Base-by-base conservation (phyloP, 2,329 filamentous ascomycete species). In the Colletotrichum costaricense region DNA sequence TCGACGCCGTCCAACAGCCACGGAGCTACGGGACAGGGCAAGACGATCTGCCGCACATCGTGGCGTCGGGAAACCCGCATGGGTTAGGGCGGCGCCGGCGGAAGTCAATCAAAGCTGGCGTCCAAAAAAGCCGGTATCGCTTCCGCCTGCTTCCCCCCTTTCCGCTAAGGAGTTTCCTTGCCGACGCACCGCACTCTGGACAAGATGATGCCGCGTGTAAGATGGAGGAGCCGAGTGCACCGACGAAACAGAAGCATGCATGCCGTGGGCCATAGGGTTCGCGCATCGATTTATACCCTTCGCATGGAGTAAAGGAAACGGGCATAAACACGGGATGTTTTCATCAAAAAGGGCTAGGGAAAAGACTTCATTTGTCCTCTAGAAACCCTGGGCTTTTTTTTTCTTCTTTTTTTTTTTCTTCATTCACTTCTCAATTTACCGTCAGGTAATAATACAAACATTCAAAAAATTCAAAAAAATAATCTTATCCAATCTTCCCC, bases 281-380 rank as follows among this genome's bases (percentile, higher is more conserved):
- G 59, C 55, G 71, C 60, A 66, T 71, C 70, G 46, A 38, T 70
- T 65, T 73, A 73, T 72, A 72, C 70, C 71, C 71, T 66, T 70
- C 42, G 71, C 71, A 73, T 66, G 67, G 71, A 70, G 71, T 73
- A 73, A 70, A 35, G 60, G 67, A 66, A 73, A 70, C 56, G 60
- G 62, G 71, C 67, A 73, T 70, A 66, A 66, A 70, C 46, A 69
- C 46, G 54, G 71, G 35, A 38, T 46, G 26, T 46, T 59, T 26
- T 59, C 55, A 49, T n/a, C 24, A 22, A 30, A 54, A 54, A 38
- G 7, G 19, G 67, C 16, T 28, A 30, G 49, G 67, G 35, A 35
- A 46, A 65, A 35, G 33, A 42, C 38, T 46, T 69, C 19, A 58
- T 38, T 24, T 55, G 60, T 63, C 42, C 63, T 65, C n/a, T 60